Percentiles rank a stretch among this genome's conserved stretches.
These are phyloP conservation scores for Calycina herbarum DNA, from an alignment of 2,329 filamentous ascomycete species.

Conservation along the genomic window DNA sequence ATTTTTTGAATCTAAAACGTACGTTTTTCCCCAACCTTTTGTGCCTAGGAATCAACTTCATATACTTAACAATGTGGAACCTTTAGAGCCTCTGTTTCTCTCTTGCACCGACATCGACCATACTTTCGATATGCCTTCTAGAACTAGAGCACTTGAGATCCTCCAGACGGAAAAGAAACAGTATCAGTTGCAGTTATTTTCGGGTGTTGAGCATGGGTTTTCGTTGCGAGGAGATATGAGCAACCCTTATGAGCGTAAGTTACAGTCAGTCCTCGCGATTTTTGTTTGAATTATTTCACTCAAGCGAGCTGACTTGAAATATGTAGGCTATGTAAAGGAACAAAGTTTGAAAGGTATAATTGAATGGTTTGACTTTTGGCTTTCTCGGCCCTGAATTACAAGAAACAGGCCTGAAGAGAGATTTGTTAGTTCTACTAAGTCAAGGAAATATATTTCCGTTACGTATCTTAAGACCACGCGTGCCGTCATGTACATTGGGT, in stretches of 20 bases:
- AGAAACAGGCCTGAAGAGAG: no score
- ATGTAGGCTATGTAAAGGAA: slow-evolving; percentile 65
- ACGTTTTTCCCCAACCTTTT: slow-evolving; percentile 2
- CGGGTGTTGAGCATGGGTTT: slow-evolving; percentile 71
- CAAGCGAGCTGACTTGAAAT: no score
- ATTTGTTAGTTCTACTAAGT: no score
- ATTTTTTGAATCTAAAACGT: slow-evolving; percentile 31
- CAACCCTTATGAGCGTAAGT: slow-evolving; percentile 48
- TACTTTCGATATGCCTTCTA: slow-evolving; percentile 60
- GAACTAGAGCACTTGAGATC: slow-evolving; percentile 61
- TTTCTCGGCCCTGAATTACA: background rate
- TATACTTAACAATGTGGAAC: slow-evolving; percentile 16
- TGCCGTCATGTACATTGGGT: no score
- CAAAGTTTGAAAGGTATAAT: slow-evolving; percentile 41
- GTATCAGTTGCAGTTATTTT: slow-evolving; percentile 72
- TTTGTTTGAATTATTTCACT: no score
- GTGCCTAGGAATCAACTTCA: no score
- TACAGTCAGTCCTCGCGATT: no score
- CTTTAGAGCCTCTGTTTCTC: slow-evolving; percentile 60
- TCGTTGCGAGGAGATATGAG: slow-evolving; percentile 62
- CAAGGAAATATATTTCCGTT: no score
- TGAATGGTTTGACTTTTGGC: slow-evolving; percentile 26
- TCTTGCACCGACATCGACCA: slow-evolving; percentile 56
- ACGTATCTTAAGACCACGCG: no score
- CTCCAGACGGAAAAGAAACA: slow-evolving; percentile 50